These are phyloP conservation scores for Coemansia sp. DNA, from an alignment of 192 early-diverging fungal species.

Conservation along the genomic window DNA sequence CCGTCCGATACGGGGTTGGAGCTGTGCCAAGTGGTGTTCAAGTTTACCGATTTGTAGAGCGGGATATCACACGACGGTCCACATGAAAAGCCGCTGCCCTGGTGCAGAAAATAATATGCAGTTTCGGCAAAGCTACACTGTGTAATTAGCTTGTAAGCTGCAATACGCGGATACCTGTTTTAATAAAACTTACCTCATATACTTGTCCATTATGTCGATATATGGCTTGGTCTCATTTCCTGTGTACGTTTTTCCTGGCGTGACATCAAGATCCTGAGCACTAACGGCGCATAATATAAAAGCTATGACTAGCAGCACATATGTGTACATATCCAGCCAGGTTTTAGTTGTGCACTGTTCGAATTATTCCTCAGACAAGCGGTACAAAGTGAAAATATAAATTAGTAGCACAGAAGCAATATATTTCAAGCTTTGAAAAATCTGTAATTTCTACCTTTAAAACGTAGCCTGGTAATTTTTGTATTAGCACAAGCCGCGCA, in stretches of 20 bases:
- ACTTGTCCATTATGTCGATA: constrained; percentile 41
- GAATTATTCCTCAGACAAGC: background rate
- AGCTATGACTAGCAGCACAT: background rate
- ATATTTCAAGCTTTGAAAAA: background rate
- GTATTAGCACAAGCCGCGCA: background rate
- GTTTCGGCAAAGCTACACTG: constrained; percentile 39
- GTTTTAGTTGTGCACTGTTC: background rate
- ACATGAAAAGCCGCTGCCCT: constrained; percentile 41
- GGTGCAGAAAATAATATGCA: constrained; percentile 44
- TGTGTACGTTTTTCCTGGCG: constrained; percentile 41
- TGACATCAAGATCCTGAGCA: constrained; percentile 41
- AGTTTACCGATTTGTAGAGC: constrained; percentile 10
- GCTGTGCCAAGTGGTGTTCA: constrained; percentile 54
- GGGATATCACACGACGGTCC: constrained; percentile 25
- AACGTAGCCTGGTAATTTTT: background rate
- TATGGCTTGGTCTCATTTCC: constrained; percentile 38
- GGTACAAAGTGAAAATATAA: background rate
- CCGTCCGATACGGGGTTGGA: constrained; percentile 48
- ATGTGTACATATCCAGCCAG: background rate
- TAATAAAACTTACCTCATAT: constrained; percentile 45
- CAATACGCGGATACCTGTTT: background rate
- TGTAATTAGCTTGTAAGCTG: too few relatives aligned
- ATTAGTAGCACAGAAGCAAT: background rate
- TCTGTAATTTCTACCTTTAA: background rate
- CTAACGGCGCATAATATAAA: background rate